Percentiles rank a stretch among this genome's conserved stretches.
Conservation (phyloP, 2,329 filamentous ascomycete genomes). For the Pseudovirgaria hyperparasitica region DNA sequence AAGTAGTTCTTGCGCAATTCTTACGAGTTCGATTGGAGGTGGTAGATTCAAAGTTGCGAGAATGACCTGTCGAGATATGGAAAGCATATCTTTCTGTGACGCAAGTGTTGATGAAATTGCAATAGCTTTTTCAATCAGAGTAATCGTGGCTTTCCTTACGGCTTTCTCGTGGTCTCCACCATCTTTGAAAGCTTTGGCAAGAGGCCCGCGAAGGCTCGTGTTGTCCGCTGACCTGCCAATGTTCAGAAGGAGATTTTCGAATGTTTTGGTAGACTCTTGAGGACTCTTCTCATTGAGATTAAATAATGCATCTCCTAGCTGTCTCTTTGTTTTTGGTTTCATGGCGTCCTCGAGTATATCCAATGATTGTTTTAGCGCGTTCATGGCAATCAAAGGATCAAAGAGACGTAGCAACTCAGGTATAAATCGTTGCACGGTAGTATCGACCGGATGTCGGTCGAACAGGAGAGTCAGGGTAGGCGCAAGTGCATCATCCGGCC, state of each 20-base stretch:
- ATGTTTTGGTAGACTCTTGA: constrained; percentile 20
- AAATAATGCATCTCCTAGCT: constrained; percentile 60
- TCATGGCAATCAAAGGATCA: constrained; percentile 59
- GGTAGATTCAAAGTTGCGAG: constrained; percentile 75
- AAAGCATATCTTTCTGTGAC: too few species aligned
- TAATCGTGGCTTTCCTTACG: too few species aligned
- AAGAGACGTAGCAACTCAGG: constrained; percentile 63
- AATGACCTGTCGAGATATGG: too few species aligned
- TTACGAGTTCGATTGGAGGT: constrained; percentile 79
- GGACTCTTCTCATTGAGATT: constrained; percentile 40
- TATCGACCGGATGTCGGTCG: constrained; percentile 74
- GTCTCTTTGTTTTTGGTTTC: constrained; percentile 49
- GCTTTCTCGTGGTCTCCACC: too few species aligned
- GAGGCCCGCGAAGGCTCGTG: constrained; percentile 16
- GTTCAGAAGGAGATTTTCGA: constrained; percentile 26
- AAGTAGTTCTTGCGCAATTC: constrained; percentile 71
- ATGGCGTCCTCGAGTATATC: constrained; percentile 64
- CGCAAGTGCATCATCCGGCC: constrained; percentile 75
- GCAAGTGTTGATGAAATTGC: too few species aligned
- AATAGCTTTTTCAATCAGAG: too few species aligned
- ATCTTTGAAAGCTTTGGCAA: constrained; percentile 17
- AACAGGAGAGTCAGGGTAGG: constrained; percentile 79
- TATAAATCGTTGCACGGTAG: constrained; percentile 62
- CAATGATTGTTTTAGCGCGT: constrained; percentile 61
- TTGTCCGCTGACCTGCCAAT: constrained; percentile 24